Evolutionary conservation across 2,329 filamentous ascomycete species (phyloP), one percentile per base, ranked within the genome.

Genomic region (Botrytis tulipae): DNA sequence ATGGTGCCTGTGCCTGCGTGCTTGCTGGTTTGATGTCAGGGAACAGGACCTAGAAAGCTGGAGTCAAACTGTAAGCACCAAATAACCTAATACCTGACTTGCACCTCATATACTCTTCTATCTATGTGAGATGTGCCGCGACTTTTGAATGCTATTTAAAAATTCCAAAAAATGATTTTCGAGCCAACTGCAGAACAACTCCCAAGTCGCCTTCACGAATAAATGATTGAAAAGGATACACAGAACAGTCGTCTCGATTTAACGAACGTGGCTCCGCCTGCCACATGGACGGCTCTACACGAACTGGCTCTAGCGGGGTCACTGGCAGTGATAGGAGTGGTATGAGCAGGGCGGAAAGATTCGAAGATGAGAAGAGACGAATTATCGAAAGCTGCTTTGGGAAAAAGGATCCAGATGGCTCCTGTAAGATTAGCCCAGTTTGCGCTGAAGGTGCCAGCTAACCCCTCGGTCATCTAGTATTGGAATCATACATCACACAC

Each of bases 401-500:
- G 82, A 98, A 97, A 85, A 91, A 91, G 80, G 96, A 98, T 81
- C 87, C 89, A 60, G 93, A 97, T 83, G 95, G 95, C 77, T 92
- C 93, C 74, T 87, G 94, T 97, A 88, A 77, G 75, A 76, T 44
- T 57, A 71, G 54, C 61, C 63, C 32, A n/a, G 48, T 60, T 62
- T 40, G 48, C 61, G 66, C 54, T 65, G n/a, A 68, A 57, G 29
- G 40, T 66, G 32, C 66, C 62, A 32, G 35, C 35, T 81, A 72
- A 82, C 77, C 37, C 29, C 72, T 70, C 73, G 32, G 54, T 42
- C 57, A 37, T 76, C 70, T 79, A 94, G 92, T 93, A 78, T 86
- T 91, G 78, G 96, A 99, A 84, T 98, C 94, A 48, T 99, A 99
- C 85, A 99, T 99, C 80, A 99, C 96, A 35, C 96, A 99, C 82